Evolutionary conservation across 345 rosid genomes (phyloP), one percentile per base, ranked within the genome.

Genomic region (Iberis pinnata): DNA sequence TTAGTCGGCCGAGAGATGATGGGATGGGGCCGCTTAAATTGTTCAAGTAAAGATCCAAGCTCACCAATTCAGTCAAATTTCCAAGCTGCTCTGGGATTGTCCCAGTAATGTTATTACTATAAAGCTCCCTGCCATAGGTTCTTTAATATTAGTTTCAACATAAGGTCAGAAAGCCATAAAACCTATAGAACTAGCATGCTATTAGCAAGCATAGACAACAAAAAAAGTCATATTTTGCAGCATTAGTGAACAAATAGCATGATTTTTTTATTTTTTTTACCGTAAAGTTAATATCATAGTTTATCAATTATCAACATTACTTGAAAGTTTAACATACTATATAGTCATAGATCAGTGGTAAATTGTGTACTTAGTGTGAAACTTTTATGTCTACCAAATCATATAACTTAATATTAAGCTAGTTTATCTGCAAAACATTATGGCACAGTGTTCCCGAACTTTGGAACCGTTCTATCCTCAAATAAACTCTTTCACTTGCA

Each of bases 21-120:
- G 95, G 95, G 55, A 86, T 81, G 12, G 16, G 56, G 26, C 92
- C 92, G 49, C 1, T 60, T 70, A 86, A 73, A 1, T 12, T 40
- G 77, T 86, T 86, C 77, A 76, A 63, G 84, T 78, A 86, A 75
- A 86, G 88, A 81, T 86, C 95, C 95, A 86, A 79, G 92, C 92
- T 83, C 76, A 86, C 95, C 80, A 86, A 64, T 67, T 64, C 73
- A 27, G 81, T 69, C 82, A 86, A 70, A 66, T 81, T 86, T 41
- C 95, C 95, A 61, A 86, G 86, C 76, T 81, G 84, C 20, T 80
- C 86, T 5, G 95, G 95, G 64, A 86, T 72, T 61, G 0, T 35
- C 43, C 90, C 95, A 68, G 71, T 77, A 44, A 86, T 71, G 69
- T 77, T 73, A 70, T 83, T 86, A 61, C 86, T 79, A 29, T 77